A percentile compares a stretch with the other conserved stretches of the same genome.
phyloP scores from a whole-genome alignment of 768 basidiomycete genomes.

The Pleurotus djamor region DNA sequence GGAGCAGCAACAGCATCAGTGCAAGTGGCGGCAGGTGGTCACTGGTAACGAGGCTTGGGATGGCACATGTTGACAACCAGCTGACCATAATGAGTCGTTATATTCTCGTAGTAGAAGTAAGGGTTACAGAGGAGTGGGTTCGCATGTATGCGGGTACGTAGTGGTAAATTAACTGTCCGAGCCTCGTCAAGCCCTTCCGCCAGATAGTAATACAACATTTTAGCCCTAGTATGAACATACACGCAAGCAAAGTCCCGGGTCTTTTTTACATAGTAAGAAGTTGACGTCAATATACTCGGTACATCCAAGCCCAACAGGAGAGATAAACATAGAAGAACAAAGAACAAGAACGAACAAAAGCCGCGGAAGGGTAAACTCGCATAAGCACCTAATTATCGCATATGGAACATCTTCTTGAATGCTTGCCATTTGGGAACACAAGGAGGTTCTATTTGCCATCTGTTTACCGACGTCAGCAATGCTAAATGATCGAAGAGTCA shows the following conservation, averaged over 20 bases:
- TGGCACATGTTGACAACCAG: neutral
- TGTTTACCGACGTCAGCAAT: neutral
- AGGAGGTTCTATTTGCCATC: constrained; percentile 5
- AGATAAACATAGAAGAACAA: neutral
- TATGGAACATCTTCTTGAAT: constrained; percentile 7
- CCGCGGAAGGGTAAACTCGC: neutral
- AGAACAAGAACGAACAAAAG: neutral
- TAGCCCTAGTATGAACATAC: neutral
- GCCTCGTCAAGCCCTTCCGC: neutral
- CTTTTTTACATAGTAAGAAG: constrained; percentile 1
- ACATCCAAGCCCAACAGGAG: constrained; percentile 1
- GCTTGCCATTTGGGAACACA: constrained; percentile 4
- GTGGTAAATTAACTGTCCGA: neutral
- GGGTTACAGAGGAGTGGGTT: neutral
- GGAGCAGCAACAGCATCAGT: neutral
- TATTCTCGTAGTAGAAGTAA: neutral
- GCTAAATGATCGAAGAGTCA: neutral
- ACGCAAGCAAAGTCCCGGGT: neutral
- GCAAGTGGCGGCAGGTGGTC: neutral
- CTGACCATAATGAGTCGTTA: neutral
- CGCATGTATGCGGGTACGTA: neutral
- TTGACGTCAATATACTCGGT: neutral
- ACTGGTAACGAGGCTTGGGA: neutral
- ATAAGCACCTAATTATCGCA: neutral
- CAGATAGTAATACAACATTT: constrained; percentile 4